Base-by-base conservation (phyloP, 192 early-diverging fungal species). In the Pilaira anomala region DNA sequence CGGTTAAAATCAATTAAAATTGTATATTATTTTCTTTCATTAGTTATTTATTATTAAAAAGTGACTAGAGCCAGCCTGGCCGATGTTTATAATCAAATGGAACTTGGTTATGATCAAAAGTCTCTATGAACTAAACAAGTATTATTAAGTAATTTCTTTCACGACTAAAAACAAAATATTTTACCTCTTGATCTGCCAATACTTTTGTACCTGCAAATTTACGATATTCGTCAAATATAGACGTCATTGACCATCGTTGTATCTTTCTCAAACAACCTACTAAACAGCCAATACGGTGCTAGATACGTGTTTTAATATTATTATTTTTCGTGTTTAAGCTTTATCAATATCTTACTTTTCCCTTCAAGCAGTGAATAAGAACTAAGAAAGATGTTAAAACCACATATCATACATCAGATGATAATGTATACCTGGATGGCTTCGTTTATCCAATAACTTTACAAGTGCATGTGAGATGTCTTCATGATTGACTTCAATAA, bases 221-320 rank as follows among this genome's bases (percentile, higher is more conserved):
- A 46, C 93, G 78, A 68, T 97, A 98, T 77, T 98, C 97, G 78
- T 95, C 94, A 83, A 97, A 98, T 14, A 96, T 97, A 5, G 91
- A 88, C 0, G 97, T 93, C 85, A 96, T 87, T 18, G 93, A 93
- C 97, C 97, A 98, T 48, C 85, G 85, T 61, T 97, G 94, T 48
- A 96, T 79, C 72, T 96, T 97, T 22, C 97, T 76, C 14, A 98
- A 79, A 62, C 93, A 96, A 3, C 95, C 95, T 18, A 98, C 86
- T 22, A 98, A 54, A 67, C 95, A 98, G 6, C 94, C 97, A 19
- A 96, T 88, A 12, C 97, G 85, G 65, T 95, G 88, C 88, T 92
- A 68, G 40, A 39, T 18, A 25, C 13, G 18, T 22, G 12, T n/a
- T 7, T n/a, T 45, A 7, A 56, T 9, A 63, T 49, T 36, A 1